Conservation (phyloP, 164 flowering plant genomes). For the Stephania japonica region DNA sequence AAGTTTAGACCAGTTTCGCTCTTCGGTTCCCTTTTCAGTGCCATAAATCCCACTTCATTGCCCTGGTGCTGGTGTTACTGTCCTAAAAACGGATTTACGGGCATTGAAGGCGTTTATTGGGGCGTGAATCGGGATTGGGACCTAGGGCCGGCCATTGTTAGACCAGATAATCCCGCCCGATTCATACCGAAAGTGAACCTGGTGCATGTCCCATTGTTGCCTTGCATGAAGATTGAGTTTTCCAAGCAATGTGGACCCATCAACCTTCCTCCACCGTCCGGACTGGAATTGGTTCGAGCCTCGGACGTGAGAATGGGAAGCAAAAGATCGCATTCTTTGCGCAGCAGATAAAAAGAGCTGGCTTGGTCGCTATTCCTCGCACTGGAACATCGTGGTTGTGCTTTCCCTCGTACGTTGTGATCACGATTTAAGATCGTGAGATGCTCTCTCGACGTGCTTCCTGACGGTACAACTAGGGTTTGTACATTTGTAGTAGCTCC, state of each 20-base stretch:
- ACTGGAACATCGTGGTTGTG: slow-evolving; percentile 91
- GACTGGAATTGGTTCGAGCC: slow-evolving; percentile 53
- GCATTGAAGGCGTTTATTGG: slow-evolving; percentile 30
- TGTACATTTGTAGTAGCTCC: slow-evolving; percentile 98
- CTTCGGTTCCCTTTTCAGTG: slow-evolving; percentile 63
- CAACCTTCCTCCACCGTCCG: slow-evolving; percentile 40
- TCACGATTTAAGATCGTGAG: slow-evolving; percentile 89
- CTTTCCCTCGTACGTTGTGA: slow-evolving; percentile 91
- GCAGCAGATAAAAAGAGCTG: slow-evolving; percentile 31
- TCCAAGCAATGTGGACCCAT: slow-evolving; percentile 33
- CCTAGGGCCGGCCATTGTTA: slow-evolving; percentile 53
- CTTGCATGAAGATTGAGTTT: slow-evolving; percentile 35
- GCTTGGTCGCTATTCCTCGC: slow-evolving; percentile 79
- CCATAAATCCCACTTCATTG: slow-evolving; percentile 46
- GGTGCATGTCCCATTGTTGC: slow-evolving; percentile 43
- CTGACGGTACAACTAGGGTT: slow-evolving; percentile 78
- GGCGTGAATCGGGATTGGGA: slow-evolving; percentile 15
- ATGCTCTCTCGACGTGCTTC: slow-evolving; percentile 90
- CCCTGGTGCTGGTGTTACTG: slow-evolving; percentile 43
- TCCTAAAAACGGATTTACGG: slow-evolving; percentile 41
- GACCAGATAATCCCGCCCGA: slow-evolving; percentile 41
- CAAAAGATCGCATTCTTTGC: slow-evolving; percentile 20
- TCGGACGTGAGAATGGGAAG: slow-evolving; percentile 29
- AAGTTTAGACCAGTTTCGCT: slow-evolving; percentile 41
- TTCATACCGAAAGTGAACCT: slow-evolving; percentile 54